Percentiles rank a stretch among this genome's conserved stretches.
phyloP scores from a whole-genome alignment of 2,329 filamentous ascomycete species.

The Septoria petroselini region DNA sequence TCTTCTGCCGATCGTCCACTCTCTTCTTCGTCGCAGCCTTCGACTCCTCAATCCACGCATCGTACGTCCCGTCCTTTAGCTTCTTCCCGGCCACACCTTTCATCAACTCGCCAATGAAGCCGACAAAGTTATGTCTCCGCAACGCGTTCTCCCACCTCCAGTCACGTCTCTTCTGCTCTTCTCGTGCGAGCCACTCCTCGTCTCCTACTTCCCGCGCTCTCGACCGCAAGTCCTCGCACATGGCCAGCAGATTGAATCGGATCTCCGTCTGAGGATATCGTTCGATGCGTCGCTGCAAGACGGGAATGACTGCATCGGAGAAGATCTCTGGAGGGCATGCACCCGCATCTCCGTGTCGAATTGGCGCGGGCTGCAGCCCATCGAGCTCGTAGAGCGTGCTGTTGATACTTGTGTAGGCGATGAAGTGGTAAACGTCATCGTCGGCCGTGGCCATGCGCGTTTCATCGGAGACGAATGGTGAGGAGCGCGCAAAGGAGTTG shows the following conservation, averaged over 20 bases:
- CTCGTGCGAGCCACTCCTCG: slow-evolving; percentile 68
- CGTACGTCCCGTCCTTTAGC: slow-evolving; percentile 65
- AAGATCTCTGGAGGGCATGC: slow-evolving; percentile 75
- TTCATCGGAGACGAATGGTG: slow-evolving; percentile 91
- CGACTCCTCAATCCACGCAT: slow-evolving; percentile 69
- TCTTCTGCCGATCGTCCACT: slow-evolving; percentile 46
- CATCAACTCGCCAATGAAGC: slow-evolving; percentile 85
- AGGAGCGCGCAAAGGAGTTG: slow-evolving; percentile 85
- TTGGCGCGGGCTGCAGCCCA: slow-evolving; percentile 87
- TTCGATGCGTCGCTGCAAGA: slow-evolving; percentile 77
- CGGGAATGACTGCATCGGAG: slow-evolving; percentile 76
- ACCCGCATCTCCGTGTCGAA: slow-evolving; percentile 67
- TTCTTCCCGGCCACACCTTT: slow-evolving; percentile 80
- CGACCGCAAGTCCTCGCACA: slow-evolving; percentile 78
- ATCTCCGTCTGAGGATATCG: slow-evolving; percentile 87
- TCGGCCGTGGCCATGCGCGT: slow-evolving; percentile 66
- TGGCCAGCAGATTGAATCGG: slow-evolving; percentile 90
- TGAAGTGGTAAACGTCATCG: slow-evolving; percentile 96
- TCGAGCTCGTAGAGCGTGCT: slow-evolving; percentile 89
- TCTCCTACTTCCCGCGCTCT: slow-evolving; percentile 80
- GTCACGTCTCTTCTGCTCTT: slow-evolving; percentile 76
- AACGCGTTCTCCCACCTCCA: slow-evolving; percentile 97
- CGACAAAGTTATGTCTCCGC: slow-evolving; percentile 90
- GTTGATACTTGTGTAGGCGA: slow-evolving; percentile 83
- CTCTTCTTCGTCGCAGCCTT: slow-evolving; percentile 56